Evolutionary conservation across 768 basidiomycete species (phyloP).

Genomic region (Lactarius evosmus): DNA sequence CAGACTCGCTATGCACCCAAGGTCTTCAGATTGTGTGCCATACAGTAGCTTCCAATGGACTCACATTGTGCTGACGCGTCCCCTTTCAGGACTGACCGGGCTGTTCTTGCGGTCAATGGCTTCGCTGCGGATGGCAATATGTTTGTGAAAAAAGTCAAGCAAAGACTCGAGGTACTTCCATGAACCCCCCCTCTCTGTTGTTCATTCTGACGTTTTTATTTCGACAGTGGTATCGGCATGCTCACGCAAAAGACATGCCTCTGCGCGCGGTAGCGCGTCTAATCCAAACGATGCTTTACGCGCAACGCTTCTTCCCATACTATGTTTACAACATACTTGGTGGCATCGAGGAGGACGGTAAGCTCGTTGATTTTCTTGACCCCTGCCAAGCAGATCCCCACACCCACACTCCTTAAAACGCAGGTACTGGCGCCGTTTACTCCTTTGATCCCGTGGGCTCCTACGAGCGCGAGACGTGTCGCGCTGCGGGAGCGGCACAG

Average conservation of each 20-base stretch:
- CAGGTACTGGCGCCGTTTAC: conserved; percentile 95
- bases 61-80: conserved; percentile 16
- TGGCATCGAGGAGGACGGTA: conserved; percentile 95
- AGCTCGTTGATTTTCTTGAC: conserved; percentile 32
- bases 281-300: conserved; percentile 98
- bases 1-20: conserved; percentile 97
- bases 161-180: conserved; percentile 78
- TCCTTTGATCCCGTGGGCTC: conserved; percentile 99
- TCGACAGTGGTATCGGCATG: conserved; percentile 91
- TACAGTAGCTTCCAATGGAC: conserved; percentile 12
- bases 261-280: conserved; percentile 94
- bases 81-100: conserved; percentile 74
- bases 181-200: not conserved
- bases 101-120: conserved; percentile 92
- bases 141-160: conserved; percentile 95
- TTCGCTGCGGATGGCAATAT: conserved; percentile 97
- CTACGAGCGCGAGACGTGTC: conserved; percentile 95
- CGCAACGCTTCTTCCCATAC: conserved; percentile 95
- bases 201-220: not conserved
- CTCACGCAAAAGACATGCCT: conserved; percentile 97
- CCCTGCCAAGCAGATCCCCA: conserved; percentile 18
- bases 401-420: conserved; percentile 5
- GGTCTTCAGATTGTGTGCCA: conserved; percentile 84
- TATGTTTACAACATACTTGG: conserved; percentile 97
- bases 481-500: conserved; percentile 95